Percentiles rank a stretch among this genome's conserved stretches.
phyloP scores from a whole-genome alignment of 768 basidiomycete species.

The Pulveroboletus sp. region DNA sequence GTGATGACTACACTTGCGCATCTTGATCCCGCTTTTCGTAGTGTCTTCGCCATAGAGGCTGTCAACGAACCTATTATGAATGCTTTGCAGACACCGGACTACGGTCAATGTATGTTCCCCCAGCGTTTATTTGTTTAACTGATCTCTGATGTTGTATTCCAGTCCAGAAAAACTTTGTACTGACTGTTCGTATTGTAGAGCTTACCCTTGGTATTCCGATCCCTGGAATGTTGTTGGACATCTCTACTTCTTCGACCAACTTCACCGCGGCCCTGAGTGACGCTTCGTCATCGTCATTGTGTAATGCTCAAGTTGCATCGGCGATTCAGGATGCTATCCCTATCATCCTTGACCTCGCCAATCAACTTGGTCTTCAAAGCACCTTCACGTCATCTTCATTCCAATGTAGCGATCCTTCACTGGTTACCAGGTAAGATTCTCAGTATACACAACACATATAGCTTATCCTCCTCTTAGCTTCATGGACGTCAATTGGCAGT shows the following conservation, averaged over 20 bases:
- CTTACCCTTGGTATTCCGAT: conserved; percentile 52
- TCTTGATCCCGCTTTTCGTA: conserved; percentile 61
- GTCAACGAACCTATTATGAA: conserved; percentile 80
- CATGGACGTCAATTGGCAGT: conserved; percentile 82
- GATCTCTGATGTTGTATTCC: conserved; percentile 2
- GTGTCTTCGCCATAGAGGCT: conserved; percentile 70
- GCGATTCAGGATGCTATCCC: conserved; percentile 37
- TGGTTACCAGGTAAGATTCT: conserved; percentile 38
- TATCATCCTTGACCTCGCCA: conserved; percentile 33
- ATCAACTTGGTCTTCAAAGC: conserved; percentile 16
- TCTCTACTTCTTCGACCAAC: conserved; percentile 29
- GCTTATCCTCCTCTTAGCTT: conserved; percentile 45
- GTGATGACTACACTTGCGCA: conserved; percentile 77
- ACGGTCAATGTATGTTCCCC: conserved; percentile 60
- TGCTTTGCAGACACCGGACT: conserved; percentile 61
- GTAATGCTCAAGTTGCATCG: conserved; percentile 29
- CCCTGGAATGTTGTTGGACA: conserved; percentile 5
- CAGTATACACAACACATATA: not conserved
- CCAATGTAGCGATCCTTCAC: conserved; percentile 17
- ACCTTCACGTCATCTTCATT: conserved; percentile 24
- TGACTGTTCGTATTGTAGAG: conserved; percentile 65
- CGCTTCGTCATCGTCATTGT: conserved; percentile 13
- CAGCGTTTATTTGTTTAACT: not conserved
- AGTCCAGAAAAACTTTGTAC: conserved; percentile 73
- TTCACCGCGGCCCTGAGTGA: conserved; percentile 34